Evolutionary conservation across 345 rosid species (phyloP), one percentile per base, ranked within the genome.

Genomic region (rapeseed (Brassica napus)): DNA sequence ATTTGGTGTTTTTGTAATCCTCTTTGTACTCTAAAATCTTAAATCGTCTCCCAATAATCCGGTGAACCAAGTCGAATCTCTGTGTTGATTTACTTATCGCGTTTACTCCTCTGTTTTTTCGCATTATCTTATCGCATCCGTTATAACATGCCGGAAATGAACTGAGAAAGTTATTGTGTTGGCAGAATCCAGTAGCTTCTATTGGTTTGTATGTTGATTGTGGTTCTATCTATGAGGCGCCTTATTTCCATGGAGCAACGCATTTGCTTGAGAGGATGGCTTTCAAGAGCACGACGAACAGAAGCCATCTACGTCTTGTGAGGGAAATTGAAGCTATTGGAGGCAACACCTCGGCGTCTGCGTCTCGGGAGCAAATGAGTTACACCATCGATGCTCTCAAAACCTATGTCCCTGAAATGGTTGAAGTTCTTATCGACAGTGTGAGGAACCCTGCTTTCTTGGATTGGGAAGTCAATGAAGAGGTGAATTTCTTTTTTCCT

Each of bases 261-360:
- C 90, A 89, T 75, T 81, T 92, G 80, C 86, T 89, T 63, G 94
- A 92, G 72, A 82, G 89, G 77, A 88, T 92, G 94, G 93, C 92
- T 75, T 90, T 90, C 84, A 90, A 92, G 82, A 92, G 90, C 79
- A 90, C 97, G 8, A 49, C 68, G 31, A 92, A 87, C 81, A 82
- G 94, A 21, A 89, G 85, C 57, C 89, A 92, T 75, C 66, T 90
- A 68, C 86, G 90, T 28, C 73, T 92, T 74, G 87, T 90, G 9
- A 86, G 94, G 74, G 94, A 92, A 82, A 87, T 89, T 16, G 93
- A 92, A 85, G 94, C 94, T 66, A 88, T 90, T 69, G 93, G 94
- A 69, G 97, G 97, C 14, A 84, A 81, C 79, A 79, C 89, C 4
- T 79, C 73, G 5, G 89, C 91, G 9, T 84, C 92, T 63, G 94